Conservation (phyloP, 108 stramenopile species). For the Pseudonitzschia multiseries region DNA sequence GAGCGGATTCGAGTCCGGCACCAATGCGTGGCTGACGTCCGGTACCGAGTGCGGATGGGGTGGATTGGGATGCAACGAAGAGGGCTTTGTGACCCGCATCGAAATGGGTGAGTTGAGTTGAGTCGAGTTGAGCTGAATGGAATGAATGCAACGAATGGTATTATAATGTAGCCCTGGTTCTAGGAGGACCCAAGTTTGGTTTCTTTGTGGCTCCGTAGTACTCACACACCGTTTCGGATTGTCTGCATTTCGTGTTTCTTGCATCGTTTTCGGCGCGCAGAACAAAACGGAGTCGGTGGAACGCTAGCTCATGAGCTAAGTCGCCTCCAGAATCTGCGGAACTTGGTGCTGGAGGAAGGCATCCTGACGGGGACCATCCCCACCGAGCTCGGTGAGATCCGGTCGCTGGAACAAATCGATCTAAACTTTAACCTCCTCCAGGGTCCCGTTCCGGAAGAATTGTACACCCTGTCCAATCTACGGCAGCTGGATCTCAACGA, state of each 20-base stretch:
- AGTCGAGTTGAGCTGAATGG: no score
- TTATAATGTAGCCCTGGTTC: no score
- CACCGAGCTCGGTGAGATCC: slow-evolving; percentile 32
- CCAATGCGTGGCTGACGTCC: slow-evolving; percentile 62
- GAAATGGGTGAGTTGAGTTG: slow-evolving; percentile 57
- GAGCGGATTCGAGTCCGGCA: background rate
- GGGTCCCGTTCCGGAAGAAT: slow-evolving; percentile 54
- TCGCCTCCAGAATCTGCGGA: slow-evolving; percentile 36
- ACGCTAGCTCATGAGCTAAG: slow-evolving; percentile 56
- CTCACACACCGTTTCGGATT: no score
- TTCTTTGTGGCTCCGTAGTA: no score
- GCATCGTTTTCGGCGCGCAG: slow-evolving; percentile 24
- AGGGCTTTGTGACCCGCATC: slow-evolving; percentile 28
- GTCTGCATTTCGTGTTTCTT: background rate
- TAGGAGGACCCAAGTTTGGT: no score
- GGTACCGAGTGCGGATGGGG: slow-evolving; percentile 64
- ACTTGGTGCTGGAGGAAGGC: slow-evolving; percentile 59
- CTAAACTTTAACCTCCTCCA: slow-evolving; percentile 62
- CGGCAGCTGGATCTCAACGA: slow-evolving; percentile 71
- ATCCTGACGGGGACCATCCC: slow-evolving; percentile 61
- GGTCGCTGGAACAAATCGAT: slow-evolving; percentile 46
- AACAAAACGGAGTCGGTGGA: slow-evolving; percentile 60
- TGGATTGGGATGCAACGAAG: slow-evolving; percentile 55
- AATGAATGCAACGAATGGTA: no score
- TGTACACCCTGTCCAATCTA: slow-evolving; percentile 49